phyloP scores from a whole-genome alignment of 371 early-diverging fungal species.

The Mycotypha africana region DNA sequence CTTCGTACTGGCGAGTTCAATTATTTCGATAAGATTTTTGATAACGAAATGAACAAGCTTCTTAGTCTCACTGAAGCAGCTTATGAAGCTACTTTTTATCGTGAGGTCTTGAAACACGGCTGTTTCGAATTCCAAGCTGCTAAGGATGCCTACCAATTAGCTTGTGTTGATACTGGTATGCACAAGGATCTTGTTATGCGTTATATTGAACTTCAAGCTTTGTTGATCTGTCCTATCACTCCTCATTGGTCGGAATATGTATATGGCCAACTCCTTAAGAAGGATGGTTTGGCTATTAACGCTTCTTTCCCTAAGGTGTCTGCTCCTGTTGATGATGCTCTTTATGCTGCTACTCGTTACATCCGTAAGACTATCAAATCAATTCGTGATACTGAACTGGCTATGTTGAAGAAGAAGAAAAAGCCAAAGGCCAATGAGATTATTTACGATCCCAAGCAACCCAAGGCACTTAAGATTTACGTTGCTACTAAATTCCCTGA shows the following conservation, averaged over 20 bases:
- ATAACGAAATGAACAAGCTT: conserved; percentile 80
- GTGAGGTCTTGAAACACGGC: conserved; percentile 94
- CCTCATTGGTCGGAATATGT: conserved; percentile 94
- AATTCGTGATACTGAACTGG: conserved; percentile 81
- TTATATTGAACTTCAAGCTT: conserved; percentile 80
- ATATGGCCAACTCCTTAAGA: conserved; percentile 75
- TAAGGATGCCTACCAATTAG: conserved; percentile 88
- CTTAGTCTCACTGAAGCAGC: conserved; percentile 64
- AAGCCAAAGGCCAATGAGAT: conserved; percentile 57
- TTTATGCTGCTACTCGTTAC: conserved; percentile 79
- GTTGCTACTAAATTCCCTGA: conserved; percentile 84
- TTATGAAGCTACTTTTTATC: conserved; percentile 84
- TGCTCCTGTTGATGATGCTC: conserved; percentile 53
- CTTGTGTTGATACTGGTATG: conserved; percentile 69
- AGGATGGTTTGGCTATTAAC: conserved; percentile 65
- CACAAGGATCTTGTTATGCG: conserved; percentile 76
- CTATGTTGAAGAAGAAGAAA: conserved; percentile 74
- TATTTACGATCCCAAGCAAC: conserved; percentile 57
- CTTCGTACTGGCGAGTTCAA: conserved; percentile 44
- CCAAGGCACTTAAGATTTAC: conserved; percentile 71
- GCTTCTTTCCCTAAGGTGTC: conserved; percentile 70
- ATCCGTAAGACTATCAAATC: conserved; percentile 69
- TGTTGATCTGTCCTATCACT: conserved; percentile 83
- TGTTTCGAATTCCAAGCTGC: conserved; percentile 92
- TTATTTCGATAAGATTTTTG: conserved; percentile 86